phyloP scores from a whole-genome alignment of 306 rosid species.

The Fagus sylvatica region DNA sequence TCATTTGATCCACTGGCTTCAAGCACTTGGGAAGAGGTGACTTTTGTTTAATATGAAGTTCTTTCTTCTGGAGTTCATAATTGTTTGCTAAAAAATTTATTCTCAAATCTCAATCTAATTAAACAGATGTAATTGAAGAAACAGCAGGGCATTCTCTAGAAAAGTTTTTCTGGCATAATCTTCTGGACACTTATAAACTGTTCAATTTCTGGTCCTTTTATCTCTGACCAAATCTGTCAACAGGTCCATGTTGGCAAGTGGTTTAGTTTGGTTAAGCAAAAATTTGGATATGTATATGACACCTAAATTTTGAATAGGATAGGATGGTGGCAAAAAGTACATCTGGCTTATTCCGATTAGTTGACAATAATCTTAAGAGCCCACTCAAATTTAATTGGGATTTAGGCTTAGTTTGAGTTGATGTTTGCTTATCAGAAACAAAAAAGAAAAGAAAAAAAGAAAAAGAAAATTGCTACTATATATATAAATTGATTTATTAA shows the following conservation, averaged over 20 bases:
- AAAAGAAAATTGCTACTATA: not conserved
- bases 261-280: not conserved
- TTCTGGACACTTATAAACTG: not conserved
- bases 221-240: not conserved
- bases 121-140: not conserved
- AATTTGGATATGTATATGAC: not conserved
- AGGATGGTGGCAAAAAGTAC: not conserved
- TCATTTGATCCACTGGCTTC: conserved; percentile 80
- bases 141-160: not conserved
- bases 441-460: not conserved
- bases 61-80: conserved; percentile 13
- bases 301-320: not conserved
- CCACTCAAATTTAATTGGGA: not conserved
- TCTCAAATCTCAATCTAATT: not conserved
- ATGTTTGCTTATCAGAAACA: not conserved
- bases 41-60: conserved; percentile 27
- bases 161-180: not conserved
- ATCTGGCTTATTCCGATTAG: not conserved
- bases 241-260: not conserved
- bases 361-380: not conserved
- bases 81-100: not conserved
- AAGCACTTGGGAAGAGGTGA: conserved; percentile 88
- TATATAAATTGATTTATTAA: conserved; percentile 7
- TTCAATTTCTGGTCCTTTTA: not conserved
- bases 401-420: not conserved